These are phyloP conservation scores for Vitis rupestris DNA, from an alignment of 164 flowering plant genomes.

Conservation along the genomic window DNA sequence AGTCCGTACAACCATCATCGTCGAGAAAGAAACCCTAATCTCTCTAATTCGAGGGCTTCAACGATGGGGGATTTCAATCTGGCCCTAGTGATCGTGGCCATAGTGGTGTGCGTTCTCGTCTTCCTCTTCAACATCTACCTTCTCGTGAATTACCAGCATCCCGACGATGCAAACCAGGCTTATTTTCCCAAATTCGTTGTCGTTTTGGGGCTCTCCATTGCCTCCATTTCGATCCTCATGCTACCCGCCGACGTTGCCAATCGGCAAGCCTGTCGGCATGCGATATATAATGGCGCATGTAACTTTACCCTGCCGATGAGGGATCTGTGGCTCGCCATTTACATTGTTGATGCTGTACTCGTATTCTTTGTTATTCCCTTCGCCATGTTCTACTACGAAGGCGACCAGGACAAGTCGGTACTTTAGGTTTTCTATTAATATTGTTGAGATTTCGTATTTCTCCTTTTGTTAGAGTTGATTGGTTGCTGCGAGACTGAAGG, in stretches of 20 bases:
- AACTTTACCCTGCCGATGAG: conserved; percentile 93
- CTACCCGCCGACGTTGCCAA: conserved; percentile 98
- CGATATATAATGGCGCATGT: conserved; percentile 96
- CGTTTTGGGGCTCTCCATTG: conserved; percentile 84
- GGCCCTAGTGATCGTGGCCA: conserved; percentile 84
- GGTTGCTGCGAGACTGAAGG: neutral
- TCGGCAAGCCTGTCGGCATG: conserved; percentile 85
- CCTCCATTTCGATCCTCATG: conserved; percentile 92
- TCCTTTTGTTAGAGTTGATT: neutral
- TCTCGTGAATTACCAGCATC: conserved; percentile 90
- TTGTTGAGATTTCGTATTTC: neutral
- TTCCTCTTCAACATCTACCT: conserved; percentile 91
- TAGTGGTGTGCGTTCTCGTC: conserved; percentile 76
- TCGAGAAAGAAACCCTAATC: neutral
- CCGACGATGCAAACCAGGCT: conserved; percentile 92
- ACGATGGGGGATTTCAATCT: conserved; percentile 97
- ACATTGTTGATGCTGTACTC: conserved; percentile 82
- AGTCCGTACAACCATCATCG: neutral
- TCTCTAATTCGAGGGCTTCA: conserved; percentile 14
- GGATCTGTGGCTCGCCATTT: conserved; percentile 87
- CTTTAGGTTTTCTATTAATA: conserved; percentile 1
- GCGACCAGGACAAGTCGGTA: conserved; percentile 93
- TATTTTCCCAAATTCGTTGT: conserved; percentile 97
- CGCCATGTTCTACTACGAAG: conserved; percentile 97
- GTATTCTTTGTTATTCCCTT: conserved; percentile 95